phyloP scores from a whole-genome alignment of 1,139 yeast species.

The Yamadazyma siamensis region DNA sequence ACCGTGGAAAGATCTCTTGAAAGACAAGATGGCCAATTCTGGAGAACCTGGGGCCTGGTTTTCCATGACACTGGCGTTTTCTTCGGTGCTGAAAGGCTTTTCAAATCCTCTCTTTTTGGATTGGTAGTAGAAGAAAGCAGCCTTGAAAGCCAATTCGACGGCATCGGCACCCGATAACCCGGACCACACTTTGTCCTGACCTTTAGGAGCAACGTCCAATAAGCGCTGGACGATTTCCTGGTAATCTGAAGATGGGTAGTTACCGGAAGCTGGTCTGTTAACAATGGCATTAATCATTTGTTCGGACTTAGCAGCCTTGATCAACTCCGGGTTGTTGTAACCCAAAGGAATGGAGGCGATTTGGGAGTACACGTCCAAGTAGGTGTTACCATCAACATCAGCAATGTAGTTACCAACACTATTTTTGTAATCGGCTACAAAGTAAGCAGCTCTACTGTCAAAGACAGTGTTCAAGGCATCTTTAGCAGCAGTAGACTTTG shows the following conservation, averaged over 20 bases:
- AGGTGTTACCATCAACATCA: conserved; percentile 67
- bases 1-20: conserved; percentile 78
- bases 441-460: conserved; percentile 68
- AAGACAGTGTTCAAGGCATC: conserved; percentile 52
- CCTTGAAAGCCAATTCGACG: conserved; percentile 80
- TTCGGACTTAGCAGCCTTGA: conserved; percentile 57
- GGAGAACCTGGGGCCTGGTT: conserved; percentile 75
- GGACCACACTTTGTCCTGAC: conserved; percentile 67
- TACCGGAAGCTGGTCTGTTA: conserved; percentile 74
- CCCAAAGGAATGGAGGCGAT: conserved; percentile 74
- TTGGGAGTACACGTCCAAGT: conserved; percentile 67
- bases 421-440: conserved; percentile 61
- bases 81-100: conserved; percentile 54
- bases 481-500: conserved; percentile 46
- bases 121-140: conserved; percentile 76
- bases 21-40: conserved; percentile 68
- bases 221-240: conserved; percentile 55
- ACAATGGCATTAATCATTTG: conserved; percentile 67
- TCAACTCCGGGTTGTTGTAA: conserved; percentile 69
- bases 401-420: conserved; percentile 68
- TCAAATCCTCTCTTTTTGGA: conserved; percentile 53
- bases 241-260: conserved; percentile 65
- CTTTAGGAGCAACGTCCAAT: conserved; percentile 67
- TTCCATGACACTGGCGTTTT: conserved; percentile 58
- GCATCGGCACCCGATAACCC: conserved; percentile 84